Base-by-base conservation (phyloP, 345 rosid species). In the Gossypium thurberi region DNA sequence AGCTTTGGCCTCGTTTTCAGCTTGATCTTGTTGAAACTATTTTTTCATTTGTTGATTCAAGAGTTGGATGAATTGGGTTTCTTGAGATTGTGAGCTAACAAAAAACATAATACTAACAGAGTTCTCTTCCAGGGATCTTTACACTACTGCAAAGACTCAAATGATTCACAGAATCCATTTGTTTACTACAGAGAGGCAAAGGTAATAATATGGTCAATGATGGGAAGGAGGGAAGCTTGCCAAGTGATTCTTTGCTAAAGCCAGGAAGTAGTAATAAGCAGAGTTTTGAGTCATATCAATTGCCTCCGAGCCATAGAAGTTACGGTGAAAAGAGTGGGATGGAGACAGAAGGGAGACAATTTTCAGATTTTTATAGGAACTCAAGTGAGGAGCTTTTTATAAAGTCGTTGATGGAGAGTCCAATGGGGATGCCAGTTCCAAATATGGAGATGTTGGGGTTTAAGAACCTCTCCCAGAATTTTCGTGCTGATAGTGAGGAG, bases 401-500 rank as follows among this genome's bases (percentile, higher is more conserved):
- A 40, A 87, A 85, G 75, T 82, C 88, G 4, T 75, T 90, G 60
- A 87, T 87, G 94, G 94, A 90, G 65, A 83, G 61, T 61, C 81
- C 94, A 11, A 66, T 82, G 26, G 86, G 86, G 53, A 69, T 87
- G 86, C 84, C 85, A 0, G 77, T 70, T 0, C 91, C 94, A 1
- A 80, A 83, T 10, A 81, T 85, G 90, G 91, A 87, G 78, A 82
- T 82, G 85, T 64, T 85, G 68, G 94, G 91, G 43, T 84, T 90
- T 46, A 81, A 82, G 81, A 85, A 81, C 69, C 81, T 86, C 47
- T 78, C 89, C n/a, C 88, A 81, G 25, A 82, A 77, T 71, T 80
- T 86, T 21, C 89, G 89, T 6, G 42, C 89, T 0, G 89, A 90
- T 25, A 90, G 94, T 15, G 94, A 90, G 79, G 94, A 90, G 77